Percentiles rank a stretch among this genome's conserved stretches.
These are phyloP conservation scores for Fermentozyma sake DNA, from an alignment of 1,139 yeast genomes.

Conservation along the genomic window DNA sequence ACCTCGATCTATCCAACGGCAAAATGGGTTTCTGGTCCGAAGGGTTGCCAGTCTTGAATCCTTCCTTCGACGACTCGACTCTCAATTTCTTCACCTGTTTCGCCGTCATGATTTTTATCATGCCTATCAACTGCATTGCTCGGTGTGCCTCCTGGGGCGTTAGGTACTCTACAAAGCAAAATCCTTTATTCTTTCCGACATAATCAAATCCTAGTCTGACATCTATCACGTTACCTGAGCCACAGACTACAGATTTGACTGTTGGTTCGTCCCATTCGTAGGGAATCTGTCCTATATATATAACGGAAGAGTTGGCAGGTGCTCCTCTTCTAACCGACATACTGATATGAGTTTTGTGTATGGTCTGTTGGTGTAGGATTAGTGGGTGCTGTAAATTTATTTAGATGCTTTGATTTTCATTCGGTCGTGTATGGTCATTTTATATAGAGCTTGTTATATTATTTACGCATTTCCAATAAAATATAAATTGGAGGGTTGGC, in stretches of 20 bases:
- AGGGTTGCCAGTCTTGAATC: conserved; percentile 25
- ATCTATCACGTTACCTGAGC: conserved; percentile 59
- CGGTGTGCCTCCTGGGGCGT: conserved; percentile 47
- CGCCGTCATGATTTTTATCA: conserved; percentile 35
- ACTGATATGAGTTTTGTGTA: no score
- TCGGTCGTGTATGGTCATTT: no score
- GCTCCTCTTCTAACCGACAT: no score
- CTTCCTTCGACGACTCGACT: conserved; percentile 58
- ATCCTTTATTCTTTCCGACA: conserved; percentile 62
- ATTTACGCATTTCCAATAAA: no score
- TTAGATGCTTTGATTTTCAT: no score
- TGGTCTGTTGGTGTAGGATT: no score
- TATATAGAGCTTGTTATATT: no score
- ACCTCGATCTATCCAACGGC: conserved; percentile 33
- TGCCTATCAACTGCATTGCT: conserved; percentile 41
- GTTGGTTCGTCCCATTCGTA: conserved; percentile 60
- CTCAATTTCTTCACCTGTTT: conserved; percentile 41
- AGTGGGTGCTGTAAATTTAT: no score
- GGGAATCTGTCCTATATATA: conserved; percentile 61
- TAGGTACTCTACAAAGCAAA: conserved; percentile 57
- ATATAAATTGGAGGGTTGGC: conserved; percentile 52
- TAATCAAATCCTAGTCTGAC: conserved; percentile 60
- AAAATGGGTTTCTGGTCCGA: conserved; percentile 36
- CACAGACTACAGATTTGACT: conserved; percentile 56
- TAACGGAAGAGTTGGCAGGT: conserved; percentile 29